A percentile compares a stretch with the other conserved stretches of the same genome.
These are phyloP conservation scores for Ceratocystis lukuohia DNA, from an alignment of 2,329 filamentous ascomycete genomes.

Conservation along the genomic window DNA sequence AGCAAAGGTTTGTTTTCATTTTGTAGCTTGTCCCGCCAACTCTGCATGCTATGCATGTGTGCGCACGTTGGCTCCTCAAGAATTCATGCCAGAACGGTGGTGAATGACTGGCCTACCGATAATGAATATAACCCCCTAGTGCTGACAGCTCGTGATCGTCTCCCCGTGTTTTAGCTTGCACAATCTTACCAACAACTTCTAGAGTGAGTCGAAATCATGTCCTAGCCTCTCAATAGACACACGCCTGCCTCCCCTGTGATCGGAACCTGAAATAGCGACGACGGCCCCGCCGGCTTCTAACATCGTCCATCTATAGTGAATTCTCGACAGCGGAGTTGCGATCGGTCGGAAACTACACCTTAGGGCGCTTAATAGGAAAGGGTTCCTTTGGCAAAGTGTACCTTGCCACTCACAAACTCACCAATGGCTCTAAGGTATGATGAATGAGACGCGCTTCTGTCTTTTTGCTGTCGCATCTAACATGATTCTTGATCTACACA, in stretches of 20 bases:
- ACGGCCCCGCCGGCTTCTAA: slow-evolving; percentile 9
- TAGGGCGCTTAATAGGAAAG: slow-evolving; percentile 88
- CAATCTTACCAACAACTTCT: slow-evolving; percentile 93
- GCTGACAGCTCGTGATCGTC: neutral
- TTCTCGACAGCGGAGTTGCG: slow-evolving; percentile 85
- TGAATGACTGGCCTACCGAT: neutral
- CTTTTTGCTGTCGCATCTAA: neutral
- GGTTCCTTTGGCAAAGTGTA: slow-evolving; percentile 98
- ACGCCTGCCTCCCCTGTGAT: neutral
- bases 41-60: too few relatives aligned
- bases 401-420: slow-evolving; percentile 88
- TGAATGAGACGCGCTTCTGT: slow-evolving; percentile 2
- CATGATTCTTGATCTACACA: neutral
- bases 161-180: slow-evolving; percentile 54
- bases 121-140: neutral
- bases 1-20: slow-evolving; percentile 36
- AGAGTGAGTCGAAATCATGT: slow-evolving; percentile 47
- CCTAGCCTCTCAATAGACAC: neutral
- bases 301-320: slow-evolving; percentile 50
- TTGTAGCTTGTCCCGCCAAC: slow-evolving; percentile 21
- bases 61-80: neutral
- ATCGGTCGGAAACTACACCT: slow-evolving; percentile 85
- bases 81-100: neutral
- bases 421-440: slow-evolving; percentile 86
- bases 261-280: slow-evolving; percentile 19